Evolutionary conservation across 352 stramenopile genomes (phyloP).

Genomic region (Globisporangium cederbergense): DNA sequence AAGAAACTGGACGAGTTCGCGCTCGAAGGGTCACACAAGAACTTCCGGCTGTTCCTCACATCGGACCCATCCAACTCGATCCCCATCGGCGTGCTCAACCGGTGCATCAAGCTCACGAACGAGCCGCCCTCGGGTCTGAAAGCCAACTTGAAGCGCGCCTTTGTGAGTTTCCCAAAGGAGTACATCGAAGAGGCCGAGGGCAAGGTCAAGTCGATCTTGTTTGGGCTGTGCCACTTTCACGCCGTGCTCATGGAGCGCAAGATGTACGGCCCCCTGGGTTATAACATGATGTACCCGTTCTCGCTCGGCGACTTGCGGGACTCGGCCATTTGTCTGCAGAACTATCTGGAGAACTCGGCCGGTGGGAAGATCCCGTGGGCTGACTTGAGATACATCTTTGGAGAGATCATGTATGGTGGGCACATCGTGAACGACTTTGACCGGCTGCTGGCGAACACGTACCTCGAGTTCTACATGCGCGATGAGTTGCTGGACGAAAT

Average conservation of each 20-base stretch:
- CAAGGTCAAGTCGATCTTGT: conserved; percentile 97
- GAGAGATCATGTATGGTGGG: conserved; percentile 96
- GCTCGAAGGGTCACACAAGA: conserved; percentile 90
- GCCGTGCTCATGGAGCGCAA: conserved; percentile 97
- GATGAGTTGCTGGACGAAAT: conserved; percentile 97
- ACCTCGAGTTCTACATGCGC: conserved; percentile 98
- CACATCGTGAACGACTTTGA: conserved; percentile 97
- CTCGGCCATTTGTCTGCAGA: conserved; percentile 92
- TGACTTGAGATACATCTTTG: conserved; percentile 96
- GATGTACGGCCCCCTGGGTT: conserved; percentile 96
- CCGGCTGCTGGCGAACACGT: conserved; percentile 92
- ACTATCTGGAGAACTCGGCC: conserved; percentile 96
- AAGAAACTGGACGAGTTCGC: conserved; percentile 97
- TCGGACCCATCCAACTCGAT: conserved; percentile 93
- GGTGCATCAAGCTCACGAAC: conserved; percentile 97
- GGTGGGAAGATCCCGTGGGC: conserved; percentile 95
- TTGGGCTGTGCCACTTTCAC: conserved; percentile 97
- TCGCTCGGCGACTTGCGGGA: conserved; percentile 95
- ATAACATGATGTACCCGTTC: conserved; percentile 99
- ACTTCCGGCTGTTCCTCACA: conserved; percentile 94
- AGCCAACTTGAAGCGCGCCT: conserved; percentile 95
- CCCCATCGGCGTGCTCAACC: conserved; percentile 94
- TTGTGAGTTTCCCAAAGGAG: conserved; percentile 94
- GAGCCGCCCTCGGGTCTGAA: conserved; percentile 94
- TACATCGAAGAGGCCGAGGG: conserved; percentile 95